These are phyloP conservation scores for Carex myosuroides DNA, from an alignment of 176 grass and related monocot species.

Conservation along the genomic window DNA sequence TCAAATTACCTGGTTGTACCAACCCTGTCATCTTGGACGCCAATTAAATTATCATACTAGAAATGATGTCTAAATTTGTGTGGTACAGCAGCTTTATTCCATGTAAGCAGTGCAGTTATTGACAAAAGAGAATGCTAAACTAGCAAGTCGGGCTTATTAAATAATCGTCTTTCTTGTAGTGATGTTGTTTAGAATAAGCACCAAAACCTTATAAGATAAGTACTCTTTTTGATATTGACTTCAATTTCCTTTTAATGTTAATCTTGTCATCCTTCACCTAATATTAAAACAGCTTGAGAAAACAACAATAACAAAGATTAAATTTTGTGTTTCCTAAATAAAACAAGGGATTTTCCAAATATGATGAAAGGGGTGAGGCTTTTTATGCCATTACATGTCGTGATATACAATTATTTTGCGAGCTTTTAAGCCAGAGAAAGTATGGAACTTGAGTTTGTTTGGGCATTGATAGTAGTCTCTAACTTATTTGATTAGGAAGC, in stretches of 20 bases:
- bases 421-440: background rate
- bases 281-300: background rate
- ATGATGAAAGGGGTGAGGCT: background rate
- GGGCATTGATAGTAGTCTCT: background rate
- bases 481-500: background rate
- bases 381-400: background rate
- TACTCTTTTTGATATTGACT: background rate
- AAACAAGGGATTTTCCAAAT: background rate
- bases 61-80: background rate
- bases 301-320: background rate
- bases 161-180: background rate
- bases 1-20: background rate
- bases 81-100: background rate
- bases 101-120: background rate
- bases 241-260: background rate
- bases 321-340: background rate
- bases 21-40: background rate
- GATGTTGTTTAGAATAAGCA: background rate
- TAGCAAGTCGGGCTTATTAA: background rate
- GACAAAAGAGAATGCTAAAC: background rate
- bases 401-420: background rate
- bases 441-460: background rate
- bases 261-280: background rate
- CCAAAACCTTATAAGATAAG: background rate
- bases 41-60: background rate